Conservation (phyloP, 805 yeast species). For the Wickerhamiella lipophila region DNA sequence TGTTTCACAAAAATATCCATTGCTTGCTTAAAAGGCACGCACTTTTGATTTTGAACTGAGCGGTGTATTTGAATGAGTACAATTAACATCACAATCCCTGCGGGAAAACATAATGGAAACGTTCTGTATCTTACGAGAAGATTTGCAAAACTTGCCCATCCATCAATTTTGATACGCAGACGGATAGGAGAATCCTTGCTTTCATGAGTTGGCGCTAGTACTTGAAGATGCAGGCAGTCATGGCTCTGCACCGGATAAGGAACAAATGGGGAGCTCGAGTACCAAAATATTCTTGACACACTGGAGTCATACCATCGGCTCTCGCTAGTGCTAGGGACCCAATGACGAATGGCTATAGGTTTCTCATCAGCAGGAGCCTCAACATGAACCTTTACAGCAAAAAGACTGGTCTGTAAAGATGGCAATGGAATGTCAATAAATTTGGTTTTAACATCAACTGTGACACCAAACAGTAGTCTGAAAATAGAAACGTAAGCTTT, state of each 20-base stretch:
- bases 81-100: slow-evolving; percentile 42
- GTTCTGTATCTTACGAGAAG: slow-evolving; percentile 68
- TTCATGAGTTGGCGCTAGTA: slow-evolving; percentile 4
- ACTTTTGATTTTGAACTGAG: slow-evolving; percentile 30
- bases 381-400: slow-evolving; percentile 15
- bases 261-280: slow-evolving; percentile 21
- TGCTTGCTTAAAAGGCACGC: slow-evolving; percentile 38
- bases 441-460: slow-evolving; percentile 8
- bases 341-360: slow-evolving; percentile 15
- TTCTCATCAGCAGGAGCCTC: neutral
- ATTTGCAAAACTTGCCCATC: slow-evolving; percentile 49
- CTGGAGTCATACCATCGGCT: slow-evolving; percentile 16
- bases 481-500: neutral
- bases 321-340: slow-evolving; percentile 16
- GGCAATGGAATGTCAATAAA: slow-evolving; percentile 16
- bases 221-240: slow-evolving; percentile 10
- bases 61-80: slow-evolving; percentile 42
- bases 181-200: neutral
- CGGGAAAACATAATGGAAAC: slow-evolving; percentile 56
- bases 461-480: slow-evolving; percentile 3
- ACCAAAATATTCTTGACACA: slow-evolving; percentile 19
- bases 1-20: slow-evolving; percentile 30
- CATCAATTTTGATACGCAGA: slow-evolving; percentile 32
- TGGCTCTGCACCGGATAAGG: slow-evolving; percentile 15
- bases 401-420: slow-evolving; percentile 16